Evolutionary conservation across 2,329 filamentous ascomycete species (phyloP), one percentile per base, ranked within the genome.

Genomic region (Neophaeococcomyces mojaviensis): DNA sequence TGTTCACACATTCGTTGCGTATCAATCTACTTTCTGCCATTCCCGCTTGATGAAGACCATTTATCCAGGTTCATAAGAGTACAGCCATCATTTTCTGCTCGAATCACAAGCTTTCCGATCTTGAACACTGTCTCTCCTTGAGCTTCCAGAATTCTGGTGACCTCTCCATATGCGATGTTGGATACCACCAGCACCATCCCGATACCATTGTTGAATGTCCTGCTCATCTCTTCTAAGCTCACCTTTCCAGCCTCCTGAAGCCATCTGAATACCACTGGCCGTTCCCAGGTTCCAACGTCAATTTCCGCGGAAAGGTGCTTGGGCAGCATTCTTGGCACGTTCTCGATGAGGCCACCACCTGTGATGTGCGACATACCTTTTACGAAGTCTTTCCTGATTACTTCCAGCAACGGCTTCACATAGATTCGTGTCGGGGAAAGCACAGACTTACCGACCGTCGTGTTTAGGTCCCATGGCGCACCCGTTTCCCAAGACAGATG

Each of bases 291-390:
- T 34, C 73, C 70, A 38, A 85, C 84, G 58, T 95, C 84, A 46
- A 98, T 81, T 61, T 88, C 79, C 2, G 88, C 90, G 1, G 84
- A 78, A 4, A 98, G 78, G 37, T 81, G 72, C 28, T 76, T 66
- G 1, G 92, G 92, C 15, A 98, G 75, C 85, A 94, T 94, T 54
- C 92, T 82, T 24, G 92, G 92, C 20, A 98, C 84, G 65, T 98
- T 98, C 68, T 98, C 92, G 15, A 84, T 74, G 16, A 98, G 77
- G 9, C 92, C 92, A 50, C 92, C 92, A 41, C 92, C 92, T 0
- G 92, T 98, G 69, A 98, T 97, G 68, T 98, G 92, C 9, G 92
- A 86, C 65, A 97, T 84, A 44, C 92, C 92, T 70, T 95, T 94
- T 64, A 97, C 74, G 33, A 88, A 71, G 8, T 74, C 69, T 53